Evolutionary conservation across 495 filamentous ascomycete genomes (phyloP), one percentile per base, ranked within the genome.

Genomic region (Penicillium verhagenii): DNA sequence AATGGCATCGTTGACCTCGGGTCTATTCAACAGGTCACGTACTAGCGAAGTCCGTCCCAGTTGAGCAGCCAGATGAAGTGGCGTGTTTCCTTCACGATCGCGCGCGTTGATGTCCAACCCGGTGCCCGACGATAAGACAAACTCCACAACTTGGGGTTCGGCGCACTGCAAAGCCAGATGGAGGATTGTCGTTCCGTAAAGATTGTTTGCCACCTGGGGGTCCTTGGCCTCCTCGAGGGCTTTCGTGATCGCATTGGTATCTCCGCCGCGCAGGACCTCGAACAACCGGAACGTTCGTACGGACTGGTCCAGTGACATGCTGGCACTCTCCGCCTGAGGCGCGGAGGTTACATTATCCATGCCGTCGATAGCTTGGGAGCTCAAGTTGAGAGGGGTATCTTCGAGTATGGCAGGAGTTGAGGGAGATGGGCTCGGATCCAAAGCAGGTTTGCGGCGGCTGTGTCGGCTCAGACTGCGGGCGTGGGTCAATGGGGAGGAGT

Each of bases 141-240:
- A 96, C 71, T 98, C 95, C n/a, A 98, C 86, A 11, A 98, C 91
- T n/a, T 89, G 86, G 23, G 87, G 81, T 63, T 97, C 92, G 16
- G 95, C 95, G 63, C 94, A 98, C 68, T 97, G 94, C n/a, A 97
- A 89, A 23, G 94, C 92, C 47, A 98, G 76, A 69, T 97, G 95
- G 14, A 98, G 79, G 37, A 96, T 85, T 0, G 89, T 91, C 2
- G 92, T 94, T 35, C 92, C 91, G 38, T 91, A 89, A 16, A 92
- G 70, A 4, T 71, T 71, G 20, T 71, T 66, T 11, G 64, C 66
- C 14, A 65, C 73, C 14, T 75, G 70, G 9, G 72, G 65, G 26
- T 78, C 72, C 50, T 82, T 74, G 23, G 84, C 71, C 61, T 96
- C 91, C 52, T 87, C 86, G 56, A 96, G 88, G 8, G 90, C 92